Evolutionary conservation across 306 rosid genomes (phyloP).

Genomic region (Dicorynia guianensis): DNA sequence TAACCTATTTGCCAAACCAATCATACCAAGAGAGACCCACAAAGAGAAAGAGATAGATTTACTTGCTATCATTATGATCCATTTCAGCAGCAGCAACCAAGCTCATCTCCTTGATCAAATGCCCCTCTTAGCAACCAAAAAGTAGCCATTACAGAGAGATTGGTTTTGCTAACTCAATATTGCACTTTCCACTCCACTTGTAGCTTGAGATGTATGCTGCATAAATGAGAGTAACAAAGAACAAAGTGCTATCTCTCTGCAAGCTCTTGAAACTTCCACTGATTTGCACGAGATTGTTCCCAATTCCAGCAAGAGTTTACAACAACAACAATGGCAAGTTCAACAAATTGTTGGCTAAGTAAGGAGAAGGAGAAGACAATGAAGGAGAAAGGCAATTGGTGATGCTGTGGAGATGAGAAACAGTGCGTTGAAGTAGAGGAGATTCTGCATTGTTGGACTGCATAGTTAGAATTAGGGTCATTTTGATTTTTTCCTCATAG

Average conservation of each 20-base stretch:
- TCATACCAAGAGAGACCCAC: constrained; percentile 12
- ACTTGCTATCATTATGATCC: constrained; percentile 65
- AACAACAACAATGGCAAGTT: no score
- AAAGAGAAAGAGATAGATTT: constrained; percentile 43
- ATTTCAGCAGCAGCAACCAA: constrained; percentile 45
- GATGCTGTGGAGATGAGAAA: no score
- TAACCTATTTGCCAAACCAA: constrained; percentile 32
- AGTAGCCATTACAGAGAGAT: constrained; percentile 57
- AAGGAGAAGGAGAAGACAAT: no score
- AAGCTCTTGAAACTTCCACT: no score
- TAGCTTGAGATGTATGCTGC: constrained; percentile 48
- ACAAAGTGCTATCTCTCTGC: constrained; percentile 45
- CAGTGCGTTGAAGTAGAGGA: no score
- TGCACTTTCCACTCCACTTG: neutral
- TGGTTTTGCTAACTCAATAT: constrained; percentile 3
- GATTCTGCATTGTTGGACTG: no score
- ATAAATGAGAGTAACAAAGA: constrained; percentile 36
- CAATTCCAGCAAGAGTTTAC: no score
- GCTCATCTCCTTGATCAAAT: constrained; percentile 30
- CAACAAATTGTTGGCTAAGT: no score
- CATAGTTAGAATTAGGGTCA: no score
- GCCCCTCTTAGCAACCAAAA: constrained; percentile 13
- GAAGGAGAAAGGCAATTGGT: no score
- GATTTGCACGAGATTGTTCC: no score
- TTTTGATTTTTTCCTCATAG: no score